A percentile compares a stretch with the other conserved stretches of the same genome.
Conservation (phyloP, 352 stramenopile species). For the Phytopythium montanum region DNA sequence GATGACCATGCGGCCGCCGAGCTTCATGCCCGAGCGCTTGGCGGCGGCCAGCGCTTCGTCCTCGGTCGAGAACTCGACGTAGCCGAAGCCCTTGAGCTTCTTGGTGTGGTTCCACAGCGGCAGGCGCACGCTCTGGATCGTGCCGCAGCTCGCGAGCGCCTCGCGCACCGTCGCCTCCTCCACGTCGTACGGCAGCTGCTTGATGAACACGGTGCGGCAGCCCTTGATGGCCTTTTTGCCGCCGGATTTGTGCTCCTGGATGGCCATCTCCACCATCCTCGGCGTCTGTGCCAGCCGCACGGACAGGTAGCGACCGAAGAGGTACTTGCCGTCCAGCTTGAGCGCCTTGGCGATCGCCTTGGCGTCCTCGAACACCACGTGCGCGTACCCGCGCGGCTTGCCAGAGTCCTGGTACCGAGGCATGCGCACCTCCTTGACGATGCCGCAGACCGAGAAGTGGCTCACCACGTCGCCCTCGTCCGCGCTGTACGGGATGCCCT, state of each 20-base stretch:
- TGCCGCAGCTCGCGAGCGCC: slow-evolving; percentile 84
- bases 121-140: slow-evolving; percentile 92
- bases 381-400: slow-evolving; percentile 87
- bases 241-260: slow-evolving; percentile 69
- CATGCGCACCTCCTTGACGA: slow-evolving; percentile 93
- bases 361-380: slow-evolving; percentile 89
- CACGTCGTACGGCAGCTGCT: slow-evolving; percentile 93
- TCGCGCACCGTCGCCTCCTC: slow-evolving; percentile 82
- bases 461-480: slow-evolving; percentile 88
- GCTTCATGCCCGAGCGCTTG: slow-evolving; percentile 81
- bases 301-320: slow-evolving; percentile 89
- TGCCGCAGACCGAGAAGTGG: slow-evolving; percentile 86
- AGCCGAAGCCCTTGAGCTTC: slow-evolving; percentile 96
- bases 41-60: slow-evolving; percentile 64
- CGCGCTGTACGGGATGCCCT: slow-evolving; percentile 94
- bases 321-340: slow-evolving; percentile 83
- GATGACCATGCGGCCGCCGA: slow-evolving; percentile 86
- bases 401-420: slow-evolving; percentile 92
- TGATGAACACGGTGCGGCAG: slow-evolving; percentile 93
- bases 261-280: slow-evolving; percentile 58
- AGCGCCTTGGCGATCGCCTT: slow-evolving; percentile 77
- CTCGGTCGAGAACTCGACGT: slow-evolving; percentile 87
- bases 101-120: slow-evolving; percentile 92
- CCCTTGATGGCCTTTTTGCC: slow-evolving; percentile 69
- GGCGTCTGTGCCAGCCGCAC: slow-evolving; percentile 80